Conservation (phyloP, 331 rosid genomes). For the Rosa hybrid region DNA sequence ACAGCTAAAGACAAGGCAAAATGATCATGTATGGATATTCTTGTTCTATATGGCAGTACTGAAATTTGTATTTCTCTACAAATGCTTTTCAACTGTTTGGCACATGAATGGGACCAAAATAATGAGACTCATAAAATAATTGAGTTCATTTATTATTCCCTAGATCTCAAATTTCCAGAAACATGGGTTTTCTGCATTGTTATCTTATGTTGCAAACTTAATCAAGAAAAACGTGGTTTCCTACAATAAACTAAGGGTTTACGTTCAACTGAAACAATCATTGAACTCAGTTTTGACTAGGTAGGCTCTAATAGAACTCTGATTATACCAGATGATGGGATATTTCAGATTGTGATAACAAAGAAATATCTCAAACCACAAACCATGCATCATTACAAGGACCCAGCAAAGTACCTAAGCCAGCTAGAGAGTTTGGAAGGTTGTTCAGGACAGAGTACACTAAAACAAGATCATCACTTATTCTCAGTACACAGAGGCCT, state of each 20-base stretch:
- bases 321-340: neutral
- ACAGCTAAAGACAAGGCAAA: constrained; percentile 23
- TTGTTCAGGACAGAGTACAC: constrained; percentile 49
- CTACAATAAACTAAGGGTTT: neutral
- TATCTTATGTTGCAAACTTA: neutral
- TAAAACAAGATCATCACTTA: constrained; percentile 10
- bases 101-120: constrained; percentile 11
- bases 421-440: constrained; percentile 50
- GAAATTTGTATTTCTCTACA: constrained; percentile 21
- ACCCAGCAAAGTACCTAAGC: constrained; percentile 17
- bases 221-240: neutral
- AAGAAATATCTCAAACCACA: neutral
- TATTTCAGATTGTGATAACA: neutral
- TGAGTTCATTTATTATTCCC: neutral
- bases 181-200: neutral
- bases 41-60: constrained; percentile 3
- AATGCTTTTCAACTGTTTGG: constrained; percentile 20
- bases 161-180: neutral
- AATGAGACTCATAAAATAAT: neutral
- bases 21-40: constrained; percentile 20
- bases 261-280: neutral
- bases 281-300: neutral
- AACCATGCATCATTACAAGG: constrained; percentile 34
- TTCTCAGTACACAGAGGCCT: constrained; percentile 21
- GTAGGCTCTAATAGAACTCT: neutral